Conservation (phyloP, 352 stramenopile species). For the Thalassiosira livingstoniorum region DNA sequence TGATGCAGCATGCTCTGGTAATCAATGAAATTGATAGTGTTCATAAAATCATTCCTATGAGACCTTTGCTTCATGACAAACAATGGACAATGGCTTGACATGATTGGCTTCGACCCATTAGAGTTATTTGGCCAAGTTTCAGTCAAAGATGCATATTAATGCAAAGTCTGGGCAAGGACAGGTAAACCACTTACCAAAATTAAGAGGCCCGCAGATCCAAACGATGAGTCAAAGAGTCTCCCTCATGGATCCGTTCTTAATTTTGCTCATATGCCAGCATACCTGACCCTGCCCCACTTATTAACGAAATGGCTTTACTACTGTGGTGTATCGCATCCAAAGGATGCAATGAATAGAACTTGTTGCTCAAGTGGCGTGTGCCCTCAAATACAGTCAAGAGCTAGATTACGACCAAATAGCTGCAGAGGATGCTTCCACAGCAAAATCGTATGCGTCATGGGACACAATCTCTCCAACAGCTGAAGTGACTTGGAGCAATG, state of each 20-base stretch:
- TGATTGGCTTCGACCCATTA: conserved; percentile 19
- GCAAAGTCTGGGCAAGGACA: conserved; percentile 10
- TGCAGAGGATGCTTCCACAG: not conserved
- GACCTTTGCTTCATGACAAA: not conserved
- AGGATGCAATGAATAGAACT: conserved; percentile 11
- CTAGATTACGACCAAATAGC: conserved; percentile 15
- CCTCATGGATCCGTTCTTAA: conserved; percentile 15
- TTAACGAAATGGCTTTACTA: conserved; percentile 25
- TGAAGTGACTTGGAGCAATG: conserved; percentile 4
- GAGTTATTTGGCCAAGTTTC: not conserved
- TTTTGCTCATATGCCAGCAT: conserved; percentile 7
- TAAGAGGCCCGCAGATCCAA: not conserved
- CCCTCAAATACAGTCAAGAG: conserved; percentile 2
- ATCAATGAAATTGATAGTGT: not conserved
- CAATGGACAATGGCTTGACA: not conserved
- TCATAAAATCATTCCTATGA: conserved; percentile 3
- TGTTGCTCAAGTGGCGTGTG: conserved; percentile 7
- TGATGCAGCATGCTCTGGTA: conserved; percentile 22
- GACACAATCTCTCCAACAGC: conserved; percentile 12
- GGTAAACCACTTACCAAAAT: not conserved
- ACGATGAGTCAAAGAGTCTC: not conserved
- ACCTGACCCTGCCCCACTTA: not conserved
- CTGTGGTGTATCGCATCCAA: conserved; percentile 28
- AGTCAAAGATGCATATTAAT: conserved; percentile 1
- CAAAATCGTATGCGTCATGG: conserved; percentile 18